Base-by-base conservation (phyloP, 257 asterid species). In the Datura wrightii region DNA sequence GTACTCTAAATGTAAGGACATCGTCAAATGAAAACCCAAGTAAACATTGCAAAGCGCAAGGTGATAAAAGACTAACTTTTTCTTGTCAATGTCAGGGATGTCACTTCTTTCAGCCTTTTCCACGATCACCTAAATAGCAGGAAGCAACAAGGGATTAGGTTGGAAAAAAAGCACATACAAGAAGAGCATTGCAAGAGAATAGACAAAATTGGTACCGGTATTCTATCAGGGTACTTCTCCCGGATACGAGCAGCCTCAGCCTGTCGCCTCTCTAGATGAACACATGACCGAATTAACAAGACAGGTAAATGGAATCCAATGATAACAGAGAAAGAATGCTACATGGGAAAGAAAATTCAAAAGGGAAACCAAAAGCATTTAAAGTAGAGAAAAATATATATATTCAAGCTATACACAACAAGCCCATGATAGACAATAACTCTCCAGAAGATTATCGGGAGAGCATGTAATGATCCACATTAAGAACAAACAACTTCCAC, bases 211-310 rank as follows among this genome's bases (percentile, higher is more conserved):
- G 5, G 46, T 92, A 96, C 99, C 87, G 98, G 99, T 79, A 96
- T 96, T 92, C 99, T 90, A 82, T 96, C 99, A 41, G 99, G 98
- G 83, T 95, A 96, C 91, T 96, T 96, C 92, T 96, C 99, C 90
- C 98, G 91, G 86, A 96, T 94, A 62, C 98, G 98, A 79, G 95
- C 91, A 84, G 99, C 98, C 89, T 95, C 99, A 19, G 97, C 97
- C 84, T 94, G 99, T 69, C 99, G 92, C 93, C 96, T 95, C 89
- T 94, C 98, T 94, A 92, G 80, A 90, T 52, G 44, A 76, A 50
- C 2, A 3, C 14, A 76, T 24, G 15, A 76, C 24, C 46, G 3
- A 76, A 76, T 50, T 13, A 76, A 13, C 14, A 24, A 50, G 37
- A 72, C 14, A 76, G 2, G 24, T 10, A 50, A 5, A 31, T 15